Evolutionary conservation across 495 filamentous ascomycete genomes (phyloP).

Genomic region (Penicillium roqueforti): DNA sequence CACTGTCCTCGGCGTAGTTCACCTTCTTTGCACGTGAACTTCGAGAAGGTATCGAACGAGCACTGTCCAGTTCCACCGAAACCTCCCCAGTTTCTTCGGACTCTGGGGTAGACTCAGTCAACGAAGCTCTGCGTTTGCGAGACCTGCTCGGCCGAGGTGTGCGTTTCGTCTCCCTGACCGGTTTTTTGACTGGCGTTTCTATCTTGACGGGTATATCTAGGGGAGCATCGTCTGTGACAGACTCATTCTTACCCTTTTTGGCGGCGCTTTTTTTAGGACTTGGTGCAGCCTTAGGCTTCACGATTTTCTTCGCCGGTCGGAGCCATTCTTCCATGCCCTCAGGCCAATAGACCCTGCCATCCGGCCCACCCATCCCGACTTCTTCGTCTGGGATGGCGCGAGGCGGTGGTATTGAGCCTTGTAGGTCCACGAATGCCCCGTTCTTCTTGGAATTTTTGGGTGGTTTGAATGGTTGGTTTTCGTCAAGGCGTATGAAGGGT

Average conservation of each 20-base stretch:
- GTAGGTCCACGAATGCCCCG: conserved; percentile 48
- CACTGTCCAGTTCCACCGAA: conserved; percentile 11
- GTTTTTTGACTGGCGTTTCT: conserved; percentile 25
- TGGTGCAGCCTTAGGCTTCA: conserved; percentile 51
- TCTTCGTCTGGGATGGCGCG: conserved; percentile 59
- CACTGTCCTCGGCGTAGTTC: conserved; percentile 45
- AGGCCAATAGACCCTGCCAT: conserved; percentile 91
- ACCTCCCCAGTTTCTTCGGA: conserved; percentile 17
- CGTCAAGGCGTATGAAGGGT: conserved; percentile 72
- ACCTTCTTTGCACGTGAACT: conserved; percentile 41
- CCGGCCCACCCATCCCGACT: conserved; percentile 80
- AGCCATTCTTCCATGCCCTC: conserved; percentile 87
- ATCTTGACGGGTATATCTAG: conserved; percentile 21
- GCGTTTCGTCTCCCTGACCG: conserved; percentile 9
- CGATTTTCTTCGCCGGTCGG: conserved; percentile 66
- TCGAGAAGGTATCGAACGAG: conserved; percentile 16
- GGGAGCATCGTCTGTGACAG: conserved; percentile 6
- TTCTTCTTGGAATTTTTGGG: conserved; percentile 49
- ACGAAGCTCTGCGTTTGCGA: conserved; percentile 36
- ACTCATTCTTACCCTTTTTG: conserved; percentile 25
- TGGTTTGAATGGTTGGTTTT: conserved; percentile 59
- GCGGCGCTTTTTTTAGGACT: conserved; percentile 22
- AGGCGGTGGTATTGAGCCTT: conserved; percentile 42
- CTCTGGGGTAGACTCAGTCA: conserved; percentile 27
- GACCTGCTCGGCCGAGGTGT: conserved; percentile 25